Evolutionary conservation across 306 rosid species (phyloP), one percentile per base, ranked within the genome.

Genomic region (Fagus crenata): DNA sequence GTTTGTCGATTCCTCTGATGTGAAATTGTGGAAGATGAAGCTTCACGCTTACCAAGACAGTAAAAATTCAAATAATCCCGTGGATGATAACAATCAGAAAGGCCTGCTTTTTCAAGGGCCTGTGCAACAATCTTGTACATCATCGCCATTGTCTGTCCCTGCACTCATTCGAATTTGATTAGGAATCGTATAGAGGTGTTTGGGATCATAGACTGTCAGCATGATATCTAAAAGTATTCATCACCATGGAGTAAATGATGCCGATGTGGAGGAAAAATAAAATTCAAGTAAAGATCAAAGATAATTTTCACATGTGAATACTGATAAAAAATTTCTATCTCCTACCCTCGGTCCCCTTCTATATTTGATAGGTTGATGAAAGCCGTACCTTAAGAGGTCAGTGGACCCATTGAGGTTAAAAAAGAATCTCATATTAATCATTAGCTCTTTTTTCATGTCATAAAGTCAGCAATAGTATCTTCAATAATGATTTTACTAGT

Each of bases 111-210:
- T 80, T 69, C 42, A 67, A 91, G 91, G 61, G 91, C 90, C 74
- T 86, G 84, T 31, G 86, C 83, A 77, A 91, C 1, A 7, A 91
- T 67, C 71, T 67, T 73, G 80, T 89, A 91, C 96, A 91, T 89
- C 96, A 91, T 91, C 7, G 84, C 72, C 93, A 91, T 91, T 81
- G 96, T 89, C 55, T 91, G 96, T 73, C 85, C 88, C 90, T 88
- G 90, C 67, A 72, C 35, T 56, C 53, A 83, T 54, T 60, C 61
- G 74, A 72, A 72, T 72, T 76, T 71, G 76, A 55, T 14, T 36
- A 1, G 74, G 63, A 40, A 40, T 63, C 55, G 68, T 70, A 36
- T 11, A 14, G 33, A 77, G 8, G 42, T 39, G 53, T n/a, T 76
- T 59, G 11, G 14, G 0, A 46, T 46, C 51, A 46, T 46, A 46